Percentiles rank a stretch among this genome's conserved stretches.
Conservation (phyloP, 345 rosid genomes). For the Sisymbrium altissimum region DNA sequence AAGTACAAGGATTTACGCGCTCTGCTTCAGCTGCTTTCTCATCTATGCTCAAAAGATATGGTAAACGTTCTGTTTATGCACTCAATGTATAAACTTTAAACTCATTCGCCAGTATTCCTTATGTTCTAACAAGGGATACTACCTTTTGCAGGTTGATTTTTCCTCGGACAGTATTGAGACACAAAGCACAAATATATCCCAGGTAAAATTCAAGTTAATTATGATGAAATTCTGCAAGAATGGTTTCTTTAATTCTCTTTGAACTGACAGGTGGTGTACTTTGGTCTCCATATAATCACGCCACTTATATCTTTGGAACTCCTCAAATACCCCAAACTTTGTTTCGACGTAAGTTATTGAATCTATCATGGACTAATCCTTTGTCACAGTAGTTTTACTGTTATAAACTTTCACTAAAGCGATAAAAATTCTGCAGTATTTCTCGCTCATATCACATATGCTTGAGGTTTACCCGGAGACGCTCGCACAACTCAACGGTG, state of each 20-base stretch:
- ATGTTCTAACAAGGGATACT: slow-evolving; percentile 8
- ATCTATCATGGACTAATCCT: slow-evolving; percentile 9
- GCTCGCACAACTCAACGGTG: slow-evolving; percentile 62
- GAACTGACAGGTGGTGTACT: slow-evolving; percentile 79
- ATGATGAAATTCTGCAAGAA: slow-evolving; percentile 16
- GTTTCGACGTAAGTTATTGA: slow-evolving; percentile 74
- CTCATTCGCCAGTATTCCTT: background rate
- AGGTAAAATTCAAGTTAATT: slow-evolving; percentile 47
- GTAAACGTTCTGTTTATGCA: slow-evolving; percentile 37
- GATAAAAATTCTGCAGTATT: slow-evolving; percentile 60
- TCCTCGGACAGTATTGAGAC: slow-evolving; percentile 74
- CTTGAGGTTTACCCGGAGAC: slow-evolving; percentile 96
- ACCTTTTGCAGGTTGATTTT: slow-evolving; percentile 71
- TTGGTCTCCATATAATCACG: slow-evolving; percentile 84
- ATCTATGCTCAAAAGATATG: slow-evolving; percentile 92
- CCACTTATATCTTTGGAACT: slow-evolving; percentile 89
- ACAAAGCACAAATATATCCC: slow-evolving; percentile 70
- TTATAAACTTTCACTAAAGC: background rate
- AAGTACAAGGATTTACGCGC: slow-evolving; percentile 91
- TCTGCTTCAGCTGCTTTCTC: slow-evolving; percentile 94
- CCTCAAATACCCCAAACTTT: slow-evolving; percentile 96
- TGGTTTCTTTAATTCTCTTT: slow-evolving; percentile 34
- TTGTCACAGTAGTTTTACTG: slow-evolving; percentile 2
- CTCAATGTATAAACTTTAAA: background rate
- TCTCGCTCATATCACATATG: slow-evolving; percentile 80